Evolutionary conservation across 345 rosid species (phyloP), one percentile per base, ranked within the genome.

Genomic region (Passiflora organensis): DNA sequence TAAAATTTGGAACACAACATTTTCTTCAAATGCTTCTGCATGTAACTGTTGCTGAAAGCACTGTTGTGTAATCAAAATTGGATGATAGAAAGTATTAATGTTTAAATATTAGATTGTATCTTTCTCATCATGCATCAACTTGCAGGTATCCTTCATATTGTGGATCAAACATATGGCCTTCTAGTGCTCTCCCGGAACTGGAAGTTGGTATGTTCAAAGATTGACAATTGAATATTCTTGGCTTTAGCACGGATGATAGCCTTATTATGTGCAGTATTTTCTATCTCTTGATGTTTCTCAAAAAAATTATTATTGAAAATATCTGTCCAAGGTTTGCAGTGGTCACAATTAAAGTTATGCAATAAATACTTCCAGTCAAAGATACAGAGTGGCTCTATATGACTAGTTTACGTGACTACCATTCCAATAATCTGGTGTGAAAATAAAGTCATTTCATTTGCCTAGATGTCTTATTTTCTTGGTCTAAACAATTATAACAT

Each of bases 81-180:
- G 34, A 8, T 28, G 5, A 2, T 28, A 28, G 34, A 28, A 28
- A 28, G 34, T 2, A n/a, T n/a, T n/a, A n/a, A n/a, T n/a, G n/a
- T n/a, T n/a, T n/a, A n/a, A 34, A 9, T 66, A 19, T 55, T 32
- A 5, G 32, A 38, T 55, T 59, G 63, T 55, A 10, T 6, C 59
- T 54, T 60, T 32, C 56, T 39, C 14, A 14, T 19, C 34, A 20
- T 68, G 25, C 5, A 62, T 56, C 45, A 17, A 63, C 69, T 66
- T 69, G 60, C 68, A 91, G 97, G 75, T 87, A 85, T 78, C 95
- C 90, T 55, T 81, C 81, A 34, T 85, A 85, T 64, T 91, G 97
- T 64, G 85, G 96, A 64, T 80, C 88, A 58, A 91, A 91, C 68
- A 82, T 87, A 76, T 91, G 97, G 96, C 97, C 97, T 52, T 25